These are phyloP conservation scores for Trichoderma sp. DNA, from an alignment of 2,329 filamentous ascomycete species.

Conservation along the genomic window DNA sequence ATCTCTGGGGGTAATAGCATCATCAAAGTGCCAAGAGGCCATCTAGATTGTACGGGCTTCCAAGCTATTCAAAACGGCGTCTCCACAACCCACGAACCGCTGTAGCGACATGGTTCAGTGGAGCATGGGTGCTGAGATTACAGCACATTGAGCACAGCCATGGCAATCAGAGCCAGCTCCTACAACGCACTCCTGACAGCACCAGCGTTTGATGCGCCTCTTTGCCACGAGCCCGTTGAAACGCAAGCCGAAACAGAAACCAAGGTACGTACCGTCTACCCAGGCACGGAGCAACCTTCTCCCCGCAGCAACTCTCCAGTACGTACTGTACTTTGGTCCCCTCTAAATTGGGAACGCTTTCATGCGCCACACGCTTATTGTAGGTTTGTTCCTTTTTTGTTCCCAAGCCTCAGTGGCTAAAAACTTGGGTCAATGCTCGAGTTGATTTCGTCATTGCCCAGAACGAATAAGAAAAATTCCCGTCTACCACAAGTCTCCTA, in stretches of 20 bases:
- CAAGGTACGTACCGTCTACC: background rate
- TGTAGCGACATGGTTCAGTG: background rate
- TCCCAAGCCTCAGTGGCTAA: constrained; percentile 2
- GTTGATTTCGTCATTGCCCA: constrained; percentile 13
- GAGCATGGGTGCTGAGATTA: background rate
- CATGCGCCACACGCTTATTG: constrained; percentile 5
- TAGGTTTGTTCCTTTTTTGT: background rate
- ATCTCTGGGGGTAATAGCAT: background rate
- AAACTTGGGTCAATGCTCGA: background rate
- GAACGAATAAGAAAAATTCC: background rate
- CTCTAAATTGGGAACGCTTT: background rate
- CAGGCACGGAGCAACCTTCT: background rate
- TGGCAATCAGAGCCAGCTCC: background rate
- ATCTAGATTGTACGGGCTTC: background rate
- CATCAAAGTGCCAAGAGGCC: background rate
- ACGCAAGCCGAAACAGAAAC: constrained; percentile 19
- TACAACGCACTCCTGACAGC: background rate
- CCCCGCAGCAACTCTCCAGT: background rate
- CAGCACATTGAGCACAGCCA: background rate
- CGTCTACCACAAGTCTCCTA: background rate
- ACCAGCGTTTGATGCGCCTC: constrained; percentile 15
- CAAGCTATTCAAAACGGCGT: background rate
- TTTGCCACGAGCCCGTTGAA: constrained; percentile 2
- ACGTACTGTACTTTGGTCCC: background rate
- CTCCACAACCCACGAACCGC: background rate